Percentiles rank a stretch among this genome's conserved stretches.
phyloP scores from a whole-genome alignment of 1,284 basidiomycete genomes.

The Melampsora larici-populina region DNA sequence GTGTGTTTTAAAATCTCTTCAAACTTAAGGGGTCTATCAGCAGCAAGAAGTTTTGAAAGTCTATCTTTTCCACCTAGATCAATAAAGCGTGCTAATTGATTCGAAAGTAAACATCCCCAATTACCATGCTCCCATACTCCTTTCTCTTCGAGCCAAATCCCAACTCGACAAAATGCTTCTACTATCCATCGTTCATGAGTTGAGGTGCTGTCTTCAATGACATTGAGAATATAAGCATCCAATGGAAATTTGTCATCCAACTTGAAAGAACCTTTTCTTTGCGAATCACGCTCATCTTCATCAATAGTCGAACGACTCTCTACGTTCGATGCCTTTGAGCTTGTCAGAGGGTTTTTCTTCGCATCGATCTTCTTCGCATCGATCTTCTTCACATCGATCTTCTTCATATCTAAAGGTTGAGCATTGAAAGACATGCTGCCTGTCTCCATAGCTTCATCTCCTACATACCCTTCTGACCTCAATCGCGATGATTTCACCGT shows the following conservation, averaged over 20 bases:
- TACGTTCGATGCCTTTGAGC: background rate
- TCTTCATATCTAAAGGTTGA: background rate
- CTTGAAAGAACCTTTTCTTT: background rate
- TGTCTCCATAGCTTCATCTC: background rate
- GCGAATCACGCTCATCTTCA: background rate
- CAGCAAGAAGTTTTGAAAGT: background rate
- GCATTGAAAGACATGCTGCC: background rate
- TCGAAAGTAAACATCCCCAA: background rate
- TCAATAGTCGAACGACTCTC: background rate
- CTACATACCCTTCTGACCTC: background rate
- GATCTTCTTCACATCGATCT: background rate
- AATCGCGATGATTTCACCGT: background rate
- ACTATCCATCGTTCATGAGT: background rate
- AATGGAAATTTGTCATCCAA: background rate
- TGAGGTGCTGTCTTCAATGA: background rate
- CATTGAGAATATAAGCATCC: background rate
- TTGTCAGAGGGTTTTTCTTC: background rate
- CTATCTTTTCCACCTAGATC: background rate
- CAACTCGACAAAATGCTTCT: constrained; percentile 4
- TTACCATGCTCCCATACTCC: background rate
- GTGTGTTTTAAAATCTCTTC: background rate
- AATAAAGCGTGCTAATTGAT: background rate
- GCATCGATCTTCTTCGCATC: background rate
- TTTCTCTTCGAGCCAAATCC: background rate
- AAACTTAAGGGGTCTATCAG: background rate